Evolutionary conservation across 805 yeast genomes (phyloP), one percentile per base, ranked within the genome.

Genomic region (Metschnikowia continentalis): DNA sequence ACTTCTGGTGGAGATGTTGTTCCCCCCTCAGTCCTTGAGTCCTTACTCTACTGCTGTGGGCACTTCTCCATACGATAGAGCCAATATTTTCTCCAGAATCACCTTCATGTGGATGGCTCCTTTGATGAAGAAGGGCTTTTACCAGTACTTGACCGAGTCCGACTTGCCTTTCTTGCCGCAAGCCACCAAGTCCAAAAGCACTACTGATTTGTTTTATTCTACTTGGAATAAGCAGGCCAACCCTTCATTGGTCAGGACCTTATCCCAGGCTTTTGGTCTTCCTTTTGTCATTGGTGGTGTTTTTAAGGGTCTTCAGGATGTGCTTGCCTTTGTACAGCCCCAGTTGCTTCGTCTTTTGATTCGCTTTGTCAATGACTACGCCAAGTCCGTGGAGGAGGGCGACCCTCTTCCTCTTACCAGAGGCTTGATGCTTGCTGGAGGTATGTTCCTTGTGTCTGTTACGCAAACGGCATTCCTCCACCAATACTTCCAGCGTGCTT

Each of bases 21-120:
- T 72, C 19, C 80, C 75, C 1, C 63, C 69, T 22, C 56, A 59
- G 42, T 56, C 70, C 6, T 37, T 54, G n/a, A 42, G 35, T 23
- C 33, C 52, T 4, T 48, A 37, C 43, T 32, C 32, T 5, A 20
- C 35, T 10, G 50, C 50, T n/a, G 30, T 42, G 23, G 49, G 51
- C 7, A 32, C 32, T n/a, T 57, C 62, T 17, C 61, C 61, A 2
- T 59, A 48, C 41, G 62, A 43, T 50, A 42, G 52, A 3, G 62
- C 56, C 11, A 84, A 91, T 63, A 71, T 90, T 14, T 81, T 92
- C 55, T 85, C 96, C 2, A 74, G 80, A 47, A 72, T 92, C 47
- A 84, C 96, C 0, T 92, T 94, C 66, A 71, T 83, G 26, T 94
- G 99, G 98, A 89, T 94, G 96, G 83, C 90, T 19, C 82, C 79